phyloP scores from a whole-genome alignment of 2,329 filamentous ascomycete species.

The Waltergamsia citrina region DNA sequence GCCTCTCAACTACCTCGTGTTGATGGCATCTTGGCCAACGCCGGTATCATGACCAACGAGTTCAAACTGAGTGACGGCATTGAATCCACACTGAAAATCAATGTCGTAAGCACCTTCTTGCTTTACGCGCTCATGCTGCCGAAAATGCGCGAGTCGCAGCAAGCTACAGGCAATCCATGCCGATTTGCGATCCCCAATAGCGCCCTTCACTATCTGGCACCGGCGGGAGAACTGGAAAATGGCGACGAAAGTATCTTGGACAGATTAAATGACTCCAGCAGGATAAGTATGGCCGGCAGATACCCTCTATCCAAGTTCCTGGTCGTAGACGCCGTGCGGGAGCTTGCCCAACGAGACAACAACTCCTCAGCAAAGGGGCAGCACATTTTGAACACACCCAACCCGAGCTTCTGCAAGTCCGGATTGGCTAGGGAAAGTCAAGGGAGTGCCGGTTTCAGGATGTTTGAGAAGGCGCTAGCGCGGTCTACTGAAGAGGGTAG shows the following conservation, averaged over 20 bases:
- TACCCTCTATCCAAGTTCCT: slow-evolving; percentile 22
- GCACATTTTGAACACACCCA: slow-evolving; percentile 26
- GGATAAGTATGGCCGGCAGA: slow-evolving; percentile 14
- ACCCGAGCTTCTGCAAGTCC: slow-evolving; percentile 30
- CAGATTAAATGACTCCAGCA: slow-evolving; percentile 16
- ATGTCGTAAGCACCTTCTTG: slow-evolving; percentile 6
- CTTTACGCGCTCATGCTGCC: slow-evolving; percentile 5
- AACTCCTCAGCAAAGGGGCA: slow-evolving; percentile 2
- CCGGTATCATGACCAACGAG: slow-evolving; percentile 24
- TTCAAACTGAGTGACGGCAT: slow-evolving; percentile 30
- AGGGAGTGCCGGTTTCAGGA: slow-evolving; percentile 6
- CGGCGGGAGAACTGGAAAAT: slow-evolving; percentile 12
- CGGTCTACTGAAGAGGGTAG: slow-evolving; percentile 35
- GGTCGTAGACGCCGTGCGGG: slow-evolving; percentile 18
- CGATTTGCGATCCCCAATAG: slow-evolving; percentile 12
- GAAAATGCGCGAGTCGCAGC: slow-evolving; percentile 12
- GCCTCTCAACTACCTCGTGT: slow-evolving; percentile 25
- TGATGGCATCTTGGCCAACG: slow-evolving; percentile 33
- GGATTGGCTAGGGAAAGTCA: slow-evolving; percentile 11
- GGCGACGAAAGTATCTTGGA: slow-evolving; percentile 13
- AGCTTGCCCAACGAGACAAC: slow-evolving; percentile 12
- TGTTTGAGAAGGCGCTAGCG: slow-evolving; percentile 19
- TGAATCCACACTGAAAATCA: slow-evolving; percentile 34
- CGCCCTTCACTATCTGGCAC: slow-evolving; percentile 14
- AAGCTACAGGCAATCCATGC: slow-evolving; percentile 4